These are phyloP conservation scores for Sergeia podlipaevii DNA, from an alignment of 208 protist genomes.

Conservation along the genomic window DNA sequence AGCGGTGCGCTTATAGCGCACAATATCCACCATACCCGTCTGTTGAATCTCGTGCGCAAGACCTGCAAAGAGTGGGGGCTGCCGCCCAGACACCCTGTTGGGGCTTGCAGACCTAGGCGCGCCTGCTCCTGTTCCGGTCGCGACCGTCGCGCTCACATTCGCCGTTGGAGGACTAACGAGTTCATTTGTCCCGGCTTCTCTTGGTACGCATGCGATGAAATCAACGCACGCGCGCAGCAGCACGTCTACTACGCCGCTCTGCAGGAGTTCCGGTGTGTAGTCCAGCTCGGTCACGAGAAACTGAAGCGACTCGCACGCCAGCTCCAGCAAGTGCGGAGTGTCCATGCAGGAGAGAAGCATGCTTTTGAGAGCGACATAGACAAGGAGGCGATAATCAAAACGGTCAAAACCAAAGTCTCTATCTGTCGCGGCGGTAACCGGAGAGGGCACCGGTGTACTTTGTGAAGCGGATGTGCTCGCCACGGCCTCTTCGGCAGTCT, in stretches of 20 bases:
- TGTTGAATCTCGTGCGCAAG: conserved; percentile 56
- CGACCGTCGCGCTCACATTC: no score
- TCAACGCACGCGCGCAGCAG: conserved; percentile 55
- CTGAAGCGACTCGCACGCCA: conserved; percentile 44
- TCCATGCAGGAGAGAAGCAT: conserved; percentile 58
- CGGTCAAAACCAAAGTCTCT: conserved; percentile 15
- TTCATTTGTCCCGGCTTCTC: no score
- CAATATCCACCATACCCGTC: conserved; percentile 47
- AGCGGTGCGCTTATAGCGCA: conserved; percentile 50
- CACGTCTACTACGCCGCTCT: conserved; percentile 37
- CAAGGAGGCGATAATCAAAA: conserved; percentile 68
- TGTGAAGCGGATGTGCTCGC: conserved; percentile 9
- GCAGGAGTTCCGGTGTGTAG: conserved; percentile 29
- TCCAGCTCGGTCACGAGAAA: conserved; percentile 18
- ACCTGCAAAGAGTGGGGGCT: conserved; percentile 32
- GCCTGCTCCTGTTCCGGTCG: no score
- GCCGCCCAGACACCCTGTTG: no score
- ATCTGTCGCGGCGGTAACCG: neutral
- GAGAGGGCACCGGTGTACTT: neutral
- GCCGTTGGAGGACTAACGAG: no score
- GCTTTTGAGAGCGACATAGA: conserved; percentile 56
- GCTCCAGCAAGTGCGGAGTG: conserved; percentile 29
- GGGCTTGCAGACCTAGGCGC: no score
- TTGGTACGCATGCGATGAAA: conserved; percentile 21
- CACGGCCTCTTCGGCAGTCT: neutral